phyloP scores from a whole-genome alignment of 2,329 filamentous ascomycete species.

The Curvularia spicifera region DNA sequence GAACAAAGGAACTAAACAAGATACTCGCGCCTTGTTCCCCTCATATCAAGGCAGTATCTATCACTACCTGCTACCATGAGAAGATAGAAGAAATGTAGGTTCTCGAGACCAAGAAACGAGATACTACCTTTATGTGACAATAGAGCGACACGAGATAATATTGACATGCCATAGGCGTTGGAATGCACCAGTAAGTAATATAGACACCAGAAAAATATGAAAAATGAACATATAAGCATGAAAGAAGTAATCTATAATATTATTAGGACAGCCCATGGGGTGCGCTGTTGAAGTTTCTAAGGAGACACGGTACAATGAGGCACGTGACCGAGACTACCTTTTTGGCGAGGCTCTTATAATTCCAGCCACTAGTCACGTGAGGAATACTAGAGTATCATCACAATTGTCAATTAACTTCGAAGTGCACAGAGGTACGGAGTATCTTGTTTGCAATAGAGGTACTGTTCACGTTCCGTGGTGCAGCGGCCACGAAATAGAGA shows the following conservation, averaged over 20 bases:
- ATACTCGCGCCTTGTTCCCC: background rate
- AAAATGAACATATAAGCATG: background rate
- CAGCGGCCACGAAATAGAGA: background rate
- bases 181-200: background rate
- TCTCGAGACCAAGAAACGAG: background rate
- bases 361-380: background rate
- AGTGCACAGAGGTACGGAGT: background rate
- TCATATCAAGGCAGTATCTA: background rate
- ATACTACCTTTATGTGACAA: background rate
- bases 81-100: background rate
- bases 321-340: background rate
- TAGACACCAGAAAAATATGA: background rate
- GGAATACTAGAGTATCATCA: background rate
- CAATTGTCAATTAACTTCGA: background rate
- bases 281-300: background rate
- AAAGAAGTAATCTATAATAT: background rate
- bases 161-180: background rate
- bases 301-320: background rate
- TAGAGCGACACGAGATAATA: background rate
- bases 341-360: background rate
- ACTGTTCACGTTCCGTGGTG: background rate
- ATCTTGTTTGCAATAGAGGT: background rate
- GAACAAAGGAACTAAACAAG: background rate
- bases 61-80: background rate
- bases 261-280: background rate